phyloP scores from a whole-genome alignment of 176 grass and related monocot species.

The Elaeis guineensis region DNA sequence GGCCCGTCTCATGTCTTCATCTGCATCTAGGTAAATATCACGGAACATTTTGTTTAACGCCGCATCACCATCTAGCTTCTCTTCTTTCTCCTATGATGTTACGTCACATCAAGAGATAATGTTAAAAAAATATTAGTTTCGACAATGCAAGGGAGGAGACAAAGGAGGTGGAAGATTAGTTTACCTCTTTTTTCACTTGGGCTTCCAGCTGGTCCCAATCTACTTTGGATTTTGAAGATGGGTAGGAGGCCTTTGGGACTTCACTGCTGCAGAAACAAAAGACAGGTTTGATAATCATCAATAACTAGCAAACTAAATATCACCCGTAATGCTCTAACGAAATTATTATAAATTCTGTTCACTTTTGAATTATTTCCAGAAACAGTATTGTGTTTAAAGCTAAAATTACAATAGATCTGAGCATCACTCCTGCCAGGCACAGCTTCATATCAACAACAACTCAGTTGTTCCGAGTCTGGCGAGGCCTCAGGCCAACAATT shows the following conservation, averaged over 20 bases:
- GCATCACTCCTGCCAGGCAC: no score
- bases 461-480: no score
- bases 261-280: slow-evolving; percentile 31
- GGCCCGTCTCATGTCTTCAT: slow-evolving; percentile 71
- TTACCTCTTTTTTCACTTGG: slow-evolving; percentile 73
- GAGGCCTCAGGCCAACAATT: no score
- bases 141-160: not conserved
- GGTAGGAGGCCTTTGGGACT: slow-evolving; percentile 45
- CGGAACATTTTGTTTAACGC: slow-evolving; percentile 75
- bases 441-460: no score
- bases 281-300: not conserved
- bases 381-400: no score
- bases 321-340: no score
- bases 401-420: no score
- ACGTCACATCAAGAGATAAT: not conserved
- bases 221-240: slow-evolving; percentile 66
- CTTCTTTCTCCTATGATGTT: slow-evolving; percentile 63
- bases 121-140: not conserved
- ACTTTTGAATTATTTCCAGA: not conserved
- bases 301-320: no score
- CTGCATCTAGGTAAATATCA: slow-evolving; percentile 61
- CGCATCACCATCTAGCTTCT: slow-evolving; percentile 83
- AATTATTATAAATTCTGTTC: not conserved
- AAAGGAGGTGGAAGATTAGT: not conserved
- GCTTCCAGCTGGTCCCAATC: slow-evolving; percentile 90